These are phyloP conservation scores for Colletotrichum tamarilloi DNA, from an alignment of 2,329 filamentous ascomycete genomes.

Conservation along the genomic window DNA sequence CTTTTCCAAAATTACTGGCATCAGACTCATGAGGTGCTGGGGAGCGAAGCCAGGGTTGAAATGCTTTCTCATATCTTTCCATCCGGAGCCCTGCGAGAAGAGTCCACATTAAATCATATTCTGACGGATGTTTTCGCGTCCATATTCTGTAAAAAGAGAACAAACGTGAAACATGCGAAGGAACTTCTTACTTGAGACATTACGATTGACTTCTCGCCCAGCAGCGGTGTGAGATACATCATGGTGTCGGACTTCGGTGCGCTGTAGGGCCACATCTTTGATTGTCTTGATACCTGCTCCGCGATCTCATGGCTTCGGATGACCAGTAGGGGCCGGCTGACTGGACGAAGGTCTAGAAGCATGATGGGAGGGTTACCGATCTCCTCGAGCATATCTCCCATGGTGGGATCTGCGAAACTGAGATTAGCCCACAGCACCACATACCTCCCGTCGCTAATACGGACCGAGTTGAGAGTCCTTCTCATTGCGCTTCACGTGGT, in stretches of 20 bases:
- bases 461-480: slow-evolving; percentile 12
- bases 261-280: slow-evolving; percentile 45
- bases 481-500: slow-evolving; percentile 6
- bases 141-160: background rate
- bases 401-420: slow-evolving; percentile 38
- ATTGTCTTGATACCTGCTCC: slow-evolving; percentile 49
- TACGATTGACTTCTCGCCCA: slow-evolving; percentile 38
- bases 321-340: slow-evolving; percentile 45
- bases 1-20: slow-evolving; percentile 51
- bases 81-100: slow-evolving; percentile 28
- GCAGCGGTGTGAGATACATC: slow-evolving; percentile 39
- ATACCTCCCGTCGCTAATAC: background rate
- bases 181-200: slow-evolving; percentile 3
- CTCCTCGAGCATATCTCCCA: slow-evolving; percentile 42
- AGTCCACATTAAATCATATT: background rate
- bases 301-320: slow-evolving; percentile 48
- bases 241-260: slow-evolving; percentile 46
- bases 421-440: background rate
- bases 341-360: slow-evolving; percentile 49
- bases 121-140: background rate
- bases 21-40: slow-evolving; percentile 49
- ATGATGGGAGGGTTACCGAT: slow-evolving; percentile 47
- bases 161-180: fast-evolving
- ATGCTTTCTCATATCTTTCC: slow-evolving; percentile 44
- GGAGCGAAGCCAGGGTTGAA: slow-evolving; percentile 53